Percentiles rank a stretch among this genome's conserved stretches.
Conservation (phyloP, 2,329 filamentous ascomycete genomes). For the Phaeosphaeriaceae sp. region DNA sequence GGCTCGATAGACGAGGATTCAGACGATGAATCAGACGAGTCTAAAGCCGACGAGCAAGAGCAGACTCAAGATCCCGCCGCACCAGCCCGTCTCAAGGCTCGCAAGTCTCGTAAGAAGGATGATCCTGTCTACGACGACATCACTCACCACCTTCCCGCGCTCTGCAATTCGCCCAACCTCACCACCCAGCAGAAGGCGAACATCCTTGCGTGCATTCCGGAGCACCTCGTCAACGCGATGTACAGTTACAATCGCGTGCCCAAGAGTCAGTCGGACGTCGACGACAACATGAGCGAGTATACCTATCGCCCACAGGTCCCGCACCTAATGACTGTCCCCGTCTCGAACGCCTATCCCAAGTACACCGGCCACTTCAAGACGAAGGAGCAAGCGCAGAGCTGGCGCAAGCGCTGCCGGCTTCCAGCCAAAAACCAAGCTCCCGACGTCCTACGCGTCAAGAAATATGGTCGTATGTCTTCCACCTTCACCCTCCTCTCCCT, state of each 20-base stretch:
- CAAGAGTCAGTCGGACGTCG: background rate
- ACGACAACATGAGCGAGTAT: background rate
- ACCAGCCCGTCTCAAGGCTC: background rate
- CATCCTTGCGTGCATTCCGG: background rate
- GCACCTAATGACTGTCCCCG: background rate
- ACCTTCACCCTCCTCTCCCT: background rate
- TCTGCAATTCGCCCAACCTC: background rate
- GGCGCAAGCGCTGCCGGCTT: slow-evolving; percentile 23
- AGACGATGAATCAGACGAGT: background rate
- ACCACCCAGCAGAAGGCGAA: background rate
- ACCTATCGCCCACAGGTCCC: slow-evolving; percentile 18
- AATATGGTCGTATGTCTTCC: slow-evolving; percentile 23
- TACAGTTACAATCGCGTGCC: background rate
- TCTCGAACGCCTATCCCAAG: slow-evolving; percentile 16
- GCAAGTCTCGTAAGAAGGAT: background rate
- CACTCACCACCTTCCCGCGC: background rate
- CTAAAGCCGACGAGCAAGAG: background rate
- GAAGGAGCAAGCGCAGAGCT: slow-evolving; percentile 19
- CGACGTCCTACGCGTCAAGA: slow-evolving; percentile 30
- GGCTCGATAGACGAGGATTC: background rate
- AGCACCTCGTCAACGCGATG: background rate
- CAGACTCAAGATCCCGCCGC: background rate
- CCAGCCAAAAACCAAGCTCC: slow-evolving; percentile 16
- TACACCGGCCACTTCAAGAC: slow-evolving; percentile 27
- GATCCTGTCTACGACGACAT: background rate